Base-by-base conservation (phyloP, 306 rosid species). In the Trifolium dubium region DNA sequence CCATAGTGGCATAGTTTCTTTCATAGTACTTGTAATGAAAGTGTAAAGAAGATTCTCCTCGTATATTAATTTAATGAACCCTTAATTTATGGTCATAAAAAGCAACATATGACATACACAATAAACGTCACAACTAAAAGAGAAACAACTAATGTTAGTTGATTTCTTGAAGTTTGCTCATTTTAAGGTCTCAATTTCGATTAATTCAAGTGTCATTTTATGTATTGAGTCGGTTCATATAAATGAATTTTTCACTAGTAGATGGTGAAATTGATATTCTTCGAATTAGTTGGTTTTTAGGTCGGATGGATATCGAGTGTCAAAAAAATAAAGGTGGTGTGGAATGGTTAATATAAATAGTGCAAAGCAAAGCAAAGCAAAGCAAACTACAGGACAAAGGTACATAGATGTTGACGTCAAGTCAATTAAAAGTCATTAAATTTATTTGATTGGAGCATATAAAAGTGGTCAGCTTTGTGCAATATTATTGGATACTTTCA, bases 1-100 rank as follows among this genome's bases (percentile, higher is more conserved):
- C 53, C 19, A 31, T 35, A 34, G 14, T 66, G 14, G 43, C 19
- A 31, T 35, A 34, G 14, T 66, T 66, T 47, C 50, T 66, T 66
- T 47, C 50, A n/a, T 19, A 7, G 66, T 32, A 60, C 40, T 31
- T 30, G 60, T 11, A 17, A 28, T 73, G 69, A 58, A 79, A 46
- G 75, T 67, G 11, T 58, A 67, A 73, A 67, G 46, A 74, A 58
- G 64, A 56, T 72, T 79, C 74, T 65, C 62, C 29, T 55, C 8
- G 62, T 23, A 55, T 62, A 44, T 11, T 64, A 66, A 28, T 18
- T 64, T 41, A 18, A 10, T 32, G 61, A 62, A 43, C 32, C 72
- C 34, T 37, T n/a, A 3, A 4, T n/a, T 49, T 61, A 17, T 5
- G 49, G 67, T 53, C 61, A 63, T 65, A 66, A 13, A 64, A 71